Evolutionary conservation across 2,329 filamentous ascomycete species (phyloP).

Genomic region (Fusarium albidum): DNA sequence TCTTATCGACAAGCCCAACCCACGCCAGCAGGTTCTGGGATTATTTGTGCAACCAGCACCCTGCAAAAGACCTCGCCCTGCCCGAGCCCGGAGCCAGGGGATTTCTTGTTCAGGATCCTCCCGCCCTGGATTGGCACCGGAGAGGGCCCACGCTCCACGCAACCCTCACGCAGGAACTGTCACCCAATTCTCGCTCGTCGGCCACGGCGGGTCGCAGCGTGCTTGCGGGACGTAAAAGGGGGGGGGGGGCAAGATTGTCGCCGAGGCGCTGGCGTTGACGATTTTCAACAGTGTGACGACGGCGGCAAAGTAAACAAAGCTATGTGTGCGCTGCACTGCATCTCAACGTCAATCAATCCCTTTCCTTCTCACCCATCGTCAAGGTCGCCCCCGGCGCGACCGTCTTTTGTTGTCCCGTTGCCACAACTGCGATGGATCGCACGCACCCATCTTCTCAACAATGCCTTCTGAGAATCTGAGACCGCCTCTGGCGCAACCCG

Average conservation of each 20-base stretch:
- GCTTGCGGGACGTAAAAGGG: slow-evolving; percentile 23
- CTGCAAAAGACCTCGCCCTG: slow-evolving; percentile 23
- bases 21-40: slow-evolving; percentile 22
- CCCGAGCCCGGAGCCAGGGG: slow-evolving; percentile 22
- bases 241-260: slow-evolving; percentile 13
- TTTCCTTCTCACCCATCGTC: slow-evolving; percentile 9
- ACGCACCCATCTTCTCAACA: slow-evolving; percentile 17
- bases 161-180: slow-evolving; percentile 36
- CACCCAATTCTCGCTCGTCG: slow-evolving; percentile 28
- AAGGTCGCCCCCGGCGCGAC: slow-evolving; percentile 22
- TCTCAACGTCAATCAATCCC: slow-evolving; percentile 8
- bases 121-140: slow-evolving; percentile 18
- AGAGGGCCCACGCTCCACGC: slow-evolving; percentile 30
- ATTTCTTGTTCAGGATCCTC: neutral
- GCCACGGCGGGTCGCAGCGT: slow-evolving; percentile 14
- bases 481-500: slow-evolving; percentile 20
- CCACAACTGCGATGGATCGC: slow-evolving; percentile 7
- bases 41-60: slow-evolving; percentile 5
- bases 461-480: slow-evolving; percentile 24
- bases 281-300: slow-evolving; percentile 22
- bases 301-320: slow-evolving; percentile 27
- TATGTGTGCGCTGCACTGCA: slow-evolving; percentile 11
- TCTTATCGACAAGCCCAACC: slow-evolving; percentile 21
- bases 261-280: slow-evolving; percentile 14
- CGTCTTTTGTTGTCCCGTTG: slow-evolving; percentile 16